These are phyloP conservation scores for Uronychia setigera DNA, from an alignment of 73 alveolate species.

Conservation along the genomic window DNA sequence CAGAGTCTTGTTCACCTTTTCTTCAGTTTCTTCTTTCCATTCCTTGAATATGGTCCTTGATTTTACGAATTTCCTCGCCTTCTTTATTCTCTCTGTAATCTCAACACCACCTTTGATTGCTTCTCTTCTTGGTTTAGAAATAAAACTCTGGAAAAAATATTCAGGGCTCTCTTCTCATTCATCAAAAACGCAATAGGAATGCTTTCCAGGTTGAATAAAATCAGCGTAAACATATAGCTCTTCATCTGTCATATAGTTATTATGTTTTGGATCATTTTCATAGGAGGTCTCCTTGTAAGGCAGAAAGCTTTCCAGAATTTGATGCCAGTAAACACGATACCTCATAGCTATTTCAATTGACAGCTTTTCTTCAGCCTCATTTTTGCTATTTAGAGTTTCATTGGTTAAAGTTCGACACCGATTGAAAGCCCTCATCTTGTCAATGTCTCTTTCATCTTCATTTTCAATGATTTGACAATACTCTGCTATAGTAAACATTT, in stretches of 20 bases:
- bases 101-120: constrained; percentile 45
- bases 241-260: constrained; percentile 2
- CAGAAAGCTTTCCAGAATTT: neutral
- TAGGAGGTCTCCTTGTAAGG: constrained; percentile 22
- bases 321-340: constrained; percentile 12
- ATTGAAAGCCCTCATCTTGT: neutral
- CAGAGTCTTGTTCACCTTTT: constrained; percentile 13
- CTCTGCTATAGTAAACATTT: constrained; percentile 15
- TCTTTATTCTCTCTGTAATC: constrained; percentile 17
- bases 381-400: no score
- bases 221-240: constrained; percentile 24
- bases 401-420: no score
- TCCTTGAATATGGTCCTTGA: constrained; percentile 9
- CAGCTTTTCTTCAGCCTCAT: neutral
- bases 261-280: neutral
- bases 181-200: constrained; percentile 2
- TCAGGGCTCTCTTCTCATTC: neutral
- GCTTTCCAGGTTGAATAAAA: constrained; percentile 29
- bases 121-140: constrained; percentile 26
- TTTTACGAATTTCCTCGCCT: constrained; percentile 22
- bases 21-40: constrained; percentile 22
- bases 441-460: neutral
- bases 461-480: constrained; percentile 20
- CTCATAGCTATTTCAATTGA: neutral
- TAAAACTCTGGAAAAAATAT: neutral